Evolutionary conservation across 208 protist genomes (phyloP), one percentile per base, ranked within the genome.

Genomic region (Trypanosoma vivax): DNA sequence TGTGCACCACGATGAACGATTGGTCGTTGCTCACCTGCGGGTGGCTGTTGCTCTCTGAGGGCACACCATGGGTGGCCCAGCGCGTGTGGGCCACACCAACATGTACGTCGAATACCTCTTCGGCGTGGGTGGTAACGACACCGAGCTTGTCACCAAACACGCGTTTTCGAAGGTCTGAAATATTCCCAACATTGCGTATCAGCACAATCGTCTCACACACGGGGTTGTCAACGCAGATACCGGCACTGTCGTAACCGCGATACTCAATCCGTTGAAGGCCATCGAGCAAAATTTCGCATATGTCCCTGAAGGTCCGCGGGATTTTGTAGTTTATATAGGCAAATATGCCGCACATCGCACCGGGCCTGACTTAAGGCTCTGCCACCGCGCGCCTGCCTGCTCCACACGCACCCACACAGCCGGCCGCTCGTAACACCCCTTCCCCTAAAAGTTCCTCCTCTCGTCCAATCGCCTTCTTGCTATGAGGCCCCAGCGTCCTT

Each of bases 31-130:
- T 88, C 38, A 73, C 43, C 45, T 96, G 88, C 18, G 96, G 96
- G 59, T 97, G 96, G 46, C 88, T 87, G 69, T 98, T 98, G n/a
- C 47, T n/a, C 49, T 89, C 79, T 24, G 71, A 86, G 6, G 96
- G 92, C 16, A 56, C 71, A 27, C 97, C 97, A 73, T 98, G 94
- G 6, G 97, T 99, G 5, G 97, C 96, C 97, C 97, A 99, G 50
- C 97, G 84, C 2, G 97, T 99, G 75, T 99, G 95, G 3, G 85
- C 95, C 48, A 98, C 94, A 25, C 86, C 92, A 25, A 88, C 45
- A 54, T 85, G 73, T 57, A 70, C 42, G 11, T 43, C 55, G 34
- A 76, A 50, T 21, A 16, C 21, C 1, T 57, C 72, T 29, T 82
- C 63, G 55, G 88, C 48, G 21, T 65, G n/a, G n/a, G n/a, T n/a